Base-by-base conservation (phyloP, 2,329 filamentous ascomycete genomes). In the Aspergillus eucalypticola region DNA sequence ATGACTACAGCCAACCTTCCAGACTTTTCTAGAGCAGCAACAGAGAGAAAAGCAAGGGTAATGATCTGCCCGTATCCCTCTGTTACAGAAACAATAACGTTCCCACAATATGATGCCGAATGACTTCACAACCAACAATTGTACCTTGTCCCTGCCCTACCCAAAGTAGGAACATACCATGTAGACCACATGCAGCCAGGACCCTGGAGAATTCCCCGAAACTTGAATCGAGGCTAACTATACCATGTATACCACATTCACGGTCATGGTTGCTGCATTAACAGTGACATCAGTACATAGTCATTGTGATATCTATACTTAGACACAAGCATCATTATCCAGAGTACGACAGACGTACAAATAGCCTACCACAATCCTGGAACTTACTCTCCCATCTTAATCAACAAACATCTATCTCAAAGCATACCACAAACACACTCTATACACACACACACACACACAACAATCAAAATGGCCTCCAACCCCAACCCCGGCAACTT, bases 401-500 rank as follows among this genome's bases (percentile, higher is more conserved):
- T 11, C 11, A 35, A 13, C 32, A 35, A 13, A 3, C 32, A 35
- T 35, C 32, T 13, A 35, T 35, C 32, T 15, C 32, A 13, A 32
- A 35, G 11, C 10, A 23, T 35, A 39, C n/a, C n/a, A 39, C 10
- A 29, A 10, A 29, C 8, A 41, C n/a, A 29, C n/a, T 23, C n/a
- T 23, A 19, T 10, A 7, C 23, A 44, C 10, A 5, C 5, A 15
- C 38, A 7, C 23, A 44, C 10, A 5, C 5, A 15, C 38, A 21
- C 8, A 29, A 8, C 3, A 19, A 44, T n/a, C 38, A 46, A 41
- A 15, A 67, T 67, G 65, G 54, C 59, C 49, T 57, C 63, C 25
- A 71, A 67, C 60, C 49, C 66, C 54, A 78, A 78, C 65, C 75
- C 75, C 39, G 74, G 72, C 60, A 78, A 78, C 64, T 77, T 76